Base-by-base conservation (phyloP, 1,284 basidiomycete genomes). In the Irpex sp. region DNA sequence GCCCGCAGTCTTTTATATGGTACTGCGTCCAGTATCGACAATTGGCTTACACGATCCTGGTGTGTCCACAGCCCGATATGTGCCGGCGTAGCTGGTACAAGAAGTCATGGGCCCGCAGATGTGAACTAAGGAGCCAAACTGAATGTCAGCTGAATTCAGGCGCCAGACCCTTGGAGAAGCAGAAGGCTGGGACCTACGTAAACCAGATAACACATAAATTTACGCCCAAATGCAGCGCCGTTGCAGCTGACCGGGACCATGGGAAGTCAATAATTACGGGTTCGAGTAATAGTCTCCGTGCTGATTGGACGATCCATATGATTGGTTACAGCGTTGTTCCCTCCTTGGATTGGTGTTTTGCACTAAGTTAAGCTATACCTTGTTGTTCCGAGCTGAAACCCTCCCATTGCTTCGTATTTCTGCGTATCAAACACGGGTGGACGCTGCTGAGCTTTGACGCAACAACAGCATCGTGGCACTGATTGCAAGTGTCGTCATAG, bases 231-330 rank as follows among this genome's bases (percentile, higher is more conserved):
- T 65, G 59, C 60, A 57, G 60, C 46, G 17, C 43, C 33, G 36
- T 54, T 62, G 47, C 63, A 65, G 60, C 57, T 65, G 63, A 65
- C 63, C 63, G n/a, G 50, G 9, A 50, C 36, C 63, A 65, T 65
- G 63, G 63, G 63, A 65, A 62, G 50, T 57, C 31, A 31, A 49
- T 57, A 31, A n/a, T 56, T 51, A 36, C 33, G 53, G 11, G 33
- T 33, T 8, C 19, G 19, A 8, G 53, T 55, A 26, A 26, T 35
- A 55, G 21, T 11, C 53, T 13, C 13, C 21, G 33, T 17, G 31
- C 53, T 35, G 21, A 33, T 55, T 55, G 53, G 53, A 1, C 8
- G 21, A 33, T 33, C 11, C 31, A 17, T 8, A 35, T 9, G n/a
- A 55, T 55, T 55, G 26, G 49, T 8, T 8, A 17, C 49, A 17